Evolutionary conservation across 345 rosid genomes (phyloP).

Genomic region (Bruguiera parviflora): DNA sequence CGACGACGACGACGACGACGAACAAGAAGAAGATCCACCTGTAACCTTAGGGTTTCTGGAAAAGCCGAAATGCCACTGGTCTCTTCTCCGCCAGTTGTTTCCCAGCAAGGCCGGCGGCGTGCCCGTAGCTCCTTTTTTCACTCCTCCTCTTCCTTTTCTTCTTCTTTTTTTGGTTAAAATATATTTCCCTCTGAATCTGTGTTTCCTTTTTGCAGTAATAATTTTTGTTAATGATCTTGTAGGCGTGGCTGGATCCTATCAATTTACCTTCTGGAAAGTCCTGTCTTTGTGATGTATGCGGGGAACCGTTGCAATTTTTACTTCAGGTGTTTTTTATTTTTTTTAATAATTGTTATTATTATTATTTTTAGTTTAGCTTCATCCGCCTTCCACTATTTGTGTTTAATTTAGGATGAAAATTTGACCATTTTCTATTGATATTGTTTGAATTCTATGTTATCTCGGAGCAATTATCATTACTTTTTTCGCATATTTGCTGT

Average conservation of each 20-base stretch:
- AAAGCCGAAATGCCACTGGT: slow-evolving; percentile 57
- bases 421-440: background rate
- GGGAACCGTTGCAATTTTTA: slow-evolving; percentile 74
- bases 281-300: slow-evolving; percentile 67
- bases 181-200: background rate
- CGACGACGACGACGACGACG: slow-evolving; percentile 54
- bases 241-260: slow-evolving; percentile 94
- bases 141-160: background rate
- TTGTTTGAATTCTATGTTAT: background rate
- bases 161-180: background rate
- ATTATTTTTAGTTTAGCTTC: no score
- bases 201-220: background rate
- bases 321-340: slow-evolving; percentile 56
- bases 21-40: slow-evolving; percentile 8
- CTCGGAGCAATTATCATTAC: no score
- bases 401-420: background rate
- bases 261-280: slow-evolving; percentile 70
- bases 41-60: slow-evolving; percentile 69
- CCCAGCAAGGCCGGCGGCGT: slow-evolving; percentile 88
- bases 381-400: background rate
- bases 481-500: no score
- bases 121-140: slow-evolving; percentile 45
- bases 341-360: no score
- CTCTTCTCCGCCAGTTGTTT: slow-evolving; percentile 65
- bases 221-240: slow-evolving; percentile 10